Base-by-base conservation (phyloP, 2,329 filamentous ascomycete species). In the Rhynchosporium graminicola region DNA sequence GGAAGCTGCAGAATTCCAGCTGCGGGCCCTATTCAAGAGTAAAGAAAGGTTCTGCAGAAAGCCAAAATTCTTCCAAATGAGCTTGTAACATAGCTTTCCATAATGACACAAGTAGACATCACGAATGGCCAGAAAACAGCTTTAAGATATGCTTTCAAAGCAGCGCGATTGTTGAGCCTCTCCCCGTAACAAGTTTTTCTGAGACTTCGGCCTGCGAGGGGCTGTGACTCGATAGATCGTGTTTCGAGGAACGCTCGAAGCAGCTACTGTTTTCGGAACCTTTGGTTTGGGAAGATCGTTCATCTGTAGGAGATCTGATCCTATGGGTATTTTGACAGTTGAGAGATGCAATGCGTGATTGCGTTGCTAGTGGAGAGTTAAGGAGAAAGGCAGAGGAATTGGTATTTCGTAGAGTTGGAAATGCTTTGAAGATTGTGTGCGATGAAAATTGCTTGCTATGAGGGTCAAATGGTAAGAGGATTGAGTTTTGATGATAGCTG, bases 81-180 rank as follows among this genome's bases (percentile, higher is more conserved):
- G 40, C 40, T 56, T n/a, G 33, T 56, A 28, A 29, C 33, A 20
- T 56, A 56, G 3, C 52, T 36, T 4, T 56, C 52, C 36, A 56
- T 56, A 36, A 56, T 56, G 28, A 56, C 52, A 56, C 52, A 56
- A 42, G 52, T 56, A 7, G 52, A 56, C 52, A 20, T 56, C 7
- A 56, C 36, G 20, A 56, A 36, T 7, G 52, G 42, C 52, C 52
- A 56, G 8, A 56, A 7, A 26, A 56, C 36, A 33, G 52, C 52
- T 15, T 56, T 40, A n/a, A 36, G 52, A 42, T 56, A 56, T 4
- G 52, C 52, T 29, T 45, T 43, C 1, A 50, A 29, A 9, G 48
- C 48, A 51, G 48, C 48, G 48, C 33, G 48, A 33, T 29, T 31
- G n/a, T 33, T 33, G 20, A 52, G 15, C 31, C 26, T n/a, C n/a